phyloP scores from a whole-genome alignment of 495 filamentous ascomycete genomes.

The Penicillium coffeae region DNA sequence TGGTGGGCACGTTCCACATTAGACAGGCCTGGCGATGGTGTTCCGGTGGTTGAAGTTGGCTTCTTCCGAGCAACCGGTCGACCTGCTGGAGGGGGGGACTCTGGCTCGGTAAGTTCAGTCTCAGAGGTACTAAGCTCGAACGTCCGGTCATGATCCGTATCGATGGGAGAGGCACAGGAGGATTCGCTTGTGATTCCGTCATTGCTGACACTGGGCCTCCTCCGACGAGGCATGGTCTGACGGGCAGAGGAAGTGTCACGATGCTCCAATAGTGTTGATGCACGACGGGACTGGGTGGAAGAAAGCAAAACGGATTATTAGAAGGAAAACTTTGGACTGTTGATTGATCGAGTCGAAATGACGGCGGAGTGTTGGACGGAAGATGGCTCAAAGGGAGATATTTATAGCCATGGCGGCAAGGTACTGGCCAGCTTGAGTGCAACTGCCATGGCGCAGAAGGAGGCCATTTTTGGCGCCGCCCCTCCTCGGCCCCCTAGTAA shows the following conservation, averaged over 20 bases:
- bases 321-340: constrained; percentile 6
- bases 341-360: constrained; percentile 6
- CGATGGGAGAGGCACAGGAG: constrained; percentile 9
- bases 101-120: constrained; percentile 13
- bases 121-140: constrained; percentile 12
- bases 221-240: constrained; percentile 4
- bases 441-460: constrained; percentile 8
- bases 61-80: constrained; percentile 9
- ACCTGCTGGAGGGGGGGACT: constrained; percentile 4
- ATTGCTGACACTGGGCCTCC: constrained; percentile 2
- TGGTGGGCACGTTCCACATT: constrained; percentile 7
- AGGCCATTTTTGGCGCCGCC: constrained; percentile 3
- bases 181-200: constrained; percentile 11
- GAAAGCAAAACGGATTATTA: constrained; percentile 6
- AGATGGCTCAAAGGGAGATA: constrained; percentile 6
- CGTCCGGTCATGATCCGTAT: constrained; percentile 9
- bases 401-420: constrained; percentile 11
- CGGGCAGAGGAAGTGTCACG: constrained; percentile 3
- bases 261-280: constrained; percentile 7
- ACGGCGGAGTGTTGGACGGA: constrained; percentile 4
- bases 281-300: constrained; percentile 7
- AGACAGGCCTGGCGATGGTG: constrained; percentile 2
- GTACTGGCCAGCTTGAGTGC: constrained; percentile 4
- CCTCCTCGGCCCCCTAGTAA: too few species aligned
- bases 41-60: constrained; percentile 1